Conservation (phyloP, 345 rosid species). For the Viola odorata region DNA sequence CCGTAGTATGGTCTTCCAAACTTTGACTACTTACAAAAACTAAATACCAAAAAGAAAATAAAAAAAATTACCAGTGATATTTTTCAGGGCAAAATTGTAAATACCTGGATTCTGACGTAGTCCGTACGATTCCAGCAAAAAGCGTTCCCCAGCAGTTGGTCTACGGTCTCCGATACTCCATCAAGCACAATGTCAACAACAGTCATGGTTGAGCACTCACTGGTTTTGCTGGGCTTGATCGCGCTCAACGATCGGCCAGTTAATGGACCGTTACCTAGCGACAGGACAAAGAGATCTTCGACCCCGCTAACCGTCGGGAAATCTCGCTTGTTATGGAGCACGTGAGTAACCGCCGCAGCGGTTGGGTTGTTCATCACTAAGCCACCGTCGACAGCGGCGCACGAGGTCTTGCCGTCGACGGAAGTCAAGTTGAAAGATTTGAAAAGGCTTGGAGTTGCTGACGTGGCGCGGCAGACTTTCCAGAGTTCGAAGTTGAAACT, state of each 20-base stretch:
- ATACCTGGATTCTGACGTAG: conserved; percentile 96
- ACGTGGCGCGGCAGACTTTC: conserved; percentile 88
- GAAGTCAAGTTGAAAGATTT: conserved; percentile 65
- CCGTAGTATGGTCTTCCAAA: no score
- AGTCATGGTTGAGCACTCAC: conserved; percentile 64
- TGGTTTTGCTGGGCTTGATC: conserved; percentile 33
- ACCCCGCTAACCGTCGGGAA: conserved; percentile 80
- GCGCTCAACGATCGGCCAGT: conserved; percentile 21
- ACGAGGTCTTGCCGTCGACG: conserved; percentile 72
- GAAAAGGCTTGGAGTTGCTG: conserved; percentile 79
- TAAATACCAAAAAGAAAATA: no score
- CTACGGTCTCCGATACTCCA: conserved; percentile 88
- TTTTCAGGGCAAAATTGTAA: neutral
- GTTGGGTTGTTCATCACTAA: conserved; percentile 98
- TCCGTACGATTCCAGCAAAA: conserved; percentile 89
- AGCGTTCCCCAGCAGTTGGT: conserved; percentile 94
- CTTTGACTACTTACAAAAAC: no score
- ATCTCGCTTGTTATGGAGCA: conserved; percentile 90
- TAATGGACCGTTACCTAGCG: conserved; percentile 71
- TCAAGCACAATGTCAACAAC: conserved; percentile 75
- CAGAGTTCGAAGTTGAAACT: conserved; percentile 92
- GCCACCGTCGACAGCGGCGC: conserved; percentile 88
- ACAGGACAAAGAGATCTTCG: conserved; percentile 77
- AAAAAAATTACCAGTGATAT: no score
- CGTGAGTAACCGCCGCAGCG: conserved; percentile 89